Percentiles rank a stretch among this genome's conserved stretches.
phyloP scores from a whole-genome alignment of 768 basidiomycete species.

The Russula sp. region DNA sequence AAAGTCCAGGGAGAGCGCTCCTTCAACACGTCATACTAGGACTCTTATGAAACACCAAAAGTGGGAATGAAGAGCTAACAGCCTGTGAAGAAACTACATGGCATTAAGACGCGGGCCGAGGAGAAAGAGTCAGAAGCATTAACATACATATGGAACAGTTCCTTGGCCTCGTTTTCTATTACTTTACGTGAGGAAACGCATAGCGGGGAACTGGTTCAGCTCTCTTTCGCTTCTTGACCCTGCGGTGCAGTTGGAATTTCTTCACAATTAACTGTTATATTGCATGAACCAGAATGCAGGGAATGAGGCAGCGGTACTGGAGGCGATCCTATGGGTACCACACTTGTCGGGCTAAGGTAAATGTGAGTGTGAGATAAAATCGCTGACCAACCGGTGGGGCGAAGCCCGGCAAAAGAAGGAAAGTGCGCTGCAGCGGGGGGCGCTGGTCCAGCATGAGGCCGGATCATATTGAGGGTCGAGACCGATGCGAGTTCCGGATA shows the following conservation, averaged over 20 bases:
- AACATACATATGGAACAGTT: constrained; percentile 84
- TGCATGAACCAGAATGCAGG: too few relatives aligned
- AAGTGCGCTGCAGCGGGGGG: constrained; percentile 41
- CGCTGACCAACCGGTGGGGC: constrained; percentile 69
- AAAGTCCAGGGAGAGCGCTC: constrained; percentile 95
- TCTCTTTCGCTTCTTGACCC: constrained; percentile 81
- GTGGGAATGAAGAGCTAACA: constrained; percentile 96
- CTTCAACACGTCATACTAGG: constrained; percentile 83
- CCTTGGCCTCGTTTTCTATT: constrained; percentile 91
- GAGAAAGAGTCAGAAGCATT: constrained; percentile 16
- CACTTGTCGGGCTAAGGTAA: constrained; percentile 51
- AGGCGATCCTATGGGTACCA: constrained; percentile 77
- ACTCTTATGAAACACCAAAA: constrained; percentile 90
- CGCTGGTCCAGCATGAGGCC: too few relatives aligned
- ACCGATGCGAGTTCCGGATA: constrained; percentile 31
- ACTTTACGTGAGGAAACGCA: constrained; percentile 86
- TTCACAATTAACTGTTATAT: not conserved
- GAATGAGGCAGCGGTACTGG: constrained; percentile 69
- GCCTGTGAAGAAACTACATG: constrained; percentile 82
- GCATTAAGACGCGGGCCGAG: constrained; percentile 33
- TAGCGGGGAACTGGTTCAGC: constrained; percentile 73
- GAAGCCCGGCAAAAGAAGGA: constrained; percentile 89
- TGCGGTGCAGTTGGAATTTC: constrained; percentile 32
- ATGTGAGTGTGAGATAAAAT: constrained; percentile 24
- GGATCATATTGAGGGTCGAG: too few relatives aligned